Evolutionary conservation across 108 stramenopile genomes (phyloP), one percentile per base, ranked within the genome.

Genomic region (Conticribra guillardii): DNA sequence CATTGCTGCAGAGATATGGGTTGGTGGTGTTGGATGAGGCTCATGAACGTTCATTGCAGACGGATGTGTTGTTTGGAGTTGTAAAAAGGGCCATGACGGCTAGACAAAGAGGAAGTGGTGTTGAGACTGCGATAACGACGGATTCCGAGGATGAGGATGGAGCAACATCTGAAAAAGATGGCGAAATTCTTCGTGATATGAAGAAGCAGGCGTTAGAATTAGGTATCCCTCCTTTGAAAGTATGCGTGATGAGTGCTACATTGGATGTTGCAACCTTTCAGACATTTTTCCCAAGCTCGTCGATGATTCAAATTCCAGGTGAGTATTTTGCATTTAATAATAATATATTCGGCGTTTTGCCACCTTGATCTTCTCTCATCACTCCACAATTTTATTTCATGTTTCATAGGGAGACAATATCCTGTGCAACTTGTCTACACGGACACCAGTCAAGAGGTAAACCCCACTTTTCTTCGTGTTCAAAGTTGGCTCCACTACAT

Each of bases 221-320:
- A 24, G 73, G 82, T 23, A 60, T 94, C 8, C 86, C 83, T 34
- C 88, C 86, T 18, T 80, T 99, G n/a, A 84, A 84, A 46, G 89
- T 98, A 1, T 85, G 97, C 19, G 93, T 99, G 56, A 99, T 98
- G 98, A 96, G 96, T 34, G 99, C 99, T 17, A 99, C 98, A 0
- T 71, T 99, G 61, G 92, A 98, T 32, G 64, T 96, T 27, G 78
- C 84, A 21, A 84, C 93, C 0, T 99, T 98, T 78, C 65, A 69
- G 26, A 45, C 49, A 11, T 99, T 95, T 66, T 98, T 98, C 63
- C 82, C 76, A 17, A 51, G 57, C 3, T 73, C 88, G 16, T 69
- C 54, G 14, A 82, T 80, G 29, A 81, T 98, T 27, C 80, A 84
- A 30, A 90, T 99, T 46, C 96, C 95, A 5, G 98, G 64, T 65